Percentiles rank a stretch among this genome's conserved stretches.
phyloP scores from a whole-genome alignment of 2,329 filamentous ascomycete species.

The Paracoccidioides lutzii region DNA sequence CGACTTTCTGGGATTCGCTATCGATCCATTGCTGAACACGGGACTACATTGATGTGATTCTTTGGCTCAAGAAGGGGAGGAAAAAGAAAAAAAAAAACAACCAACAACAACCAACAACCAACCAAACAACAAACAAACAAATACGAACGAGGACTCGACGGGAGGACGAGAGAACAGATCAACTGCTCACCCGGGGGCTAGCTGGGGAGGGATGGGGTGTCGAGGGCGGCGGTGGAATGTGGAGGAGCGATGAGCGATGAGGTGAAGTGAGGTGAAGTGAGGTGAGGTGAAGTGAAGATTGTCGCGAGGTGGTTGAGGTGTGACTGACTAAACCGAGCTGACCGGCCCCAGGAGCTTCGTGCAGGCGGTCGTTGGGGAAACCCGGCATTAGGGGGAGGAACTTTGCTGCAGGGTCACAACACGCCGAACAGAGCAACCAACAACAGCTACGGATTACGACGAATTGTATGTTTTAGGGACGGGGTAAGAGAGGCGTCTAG shows the following conservation, averaged over 20 bases:
- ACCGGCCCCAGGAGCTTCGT: background rate
- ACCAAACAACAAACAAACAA: background rate
- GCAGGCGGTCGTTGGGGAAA: slow-evolving; percentile 5
- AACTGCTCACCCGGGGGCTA: background rate
- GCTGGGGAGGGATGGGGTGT: background rate
- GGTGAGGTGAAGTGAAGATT: background rate
- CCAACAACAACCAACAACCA: no score
- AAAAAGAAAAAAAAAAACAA: no score
- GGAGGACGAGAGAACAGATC: background rate
- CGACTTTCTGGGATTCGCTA: background rate
- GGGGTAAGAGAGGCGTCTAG: no score
- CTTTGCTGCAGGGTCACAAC: no score
- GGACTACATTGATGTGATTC: background rate
- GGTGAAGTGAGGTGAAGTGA: slow-evolving; percentile 2
- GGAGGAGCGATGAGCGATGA: background rate
- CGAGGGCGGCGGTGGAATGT: background rate
- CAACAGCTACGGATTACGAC: no score
- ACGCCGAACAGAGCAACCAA: no score
- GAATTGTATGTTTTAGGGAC: no score
- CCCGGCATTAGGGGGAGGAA: no score
- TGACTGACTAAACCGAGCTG: background rate
- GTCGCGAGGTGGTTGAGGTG: background rate
- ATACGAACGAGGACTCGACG: background rate
- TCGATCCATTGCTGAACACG: background rate
- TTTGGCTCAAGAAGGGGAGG: background rate